phyloP scores from a whole-genome alignment of 1,284 basidiomycete species.

The Rhodotorula mucilaginosa region DNA sequence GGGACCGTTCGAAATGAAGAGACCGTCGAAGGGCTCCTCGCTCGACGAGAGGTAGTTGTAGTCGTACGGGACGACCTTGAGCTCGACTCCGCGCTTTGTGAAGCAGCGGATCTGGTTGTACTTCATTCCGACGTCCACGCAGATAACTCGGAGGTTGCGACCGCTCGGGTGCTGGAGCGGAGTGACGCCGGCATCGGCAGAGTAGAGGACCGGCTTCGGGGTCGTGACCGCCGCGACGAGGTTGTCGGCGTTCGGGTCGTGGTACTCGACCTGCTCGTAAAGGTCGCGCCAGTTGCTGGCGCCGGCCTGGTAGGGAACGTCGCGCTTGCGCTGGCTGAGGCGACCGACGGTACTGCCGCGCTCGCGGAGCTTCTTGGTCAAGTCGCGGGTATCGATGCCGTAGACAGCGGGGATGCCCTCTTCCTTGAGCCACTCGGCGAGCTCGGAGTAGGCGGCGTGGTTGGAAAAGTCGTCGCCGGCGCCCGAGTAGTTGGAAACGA shows the following conservation, averaged over 20 bases:
- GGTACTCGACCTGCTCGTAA: conserved; percentile 76
- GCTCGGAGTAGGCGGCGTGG: conserved; percentile 83
- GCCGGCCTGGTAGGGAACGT: conserved; percentile 50
- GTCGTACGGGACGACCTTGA: conserved; percentile 98
- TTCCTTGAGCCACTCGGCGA: conserved; percentile 92
- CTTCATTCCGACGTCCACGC: conserved; percentile 98
- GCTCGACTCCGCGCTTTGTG: conserved; percentile 83
- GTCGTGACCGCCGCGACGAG: conserved; percentile 87
- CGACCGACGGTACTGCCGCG: conserved; percentile 89
- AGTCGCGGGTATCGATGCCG: conserved; percentile 92
- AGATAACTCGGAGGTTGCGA: conserved; percentile 78
- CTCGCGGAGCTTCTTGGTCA: conserved; percentile 94
- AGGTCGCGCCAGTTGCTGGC: conserved; percentile 68
- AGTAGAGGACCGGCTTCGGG: conserved; percentile 67
- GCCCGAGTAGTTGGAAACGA: conserved; percentile 79
- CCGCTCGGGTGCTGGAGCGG: conserved; percentile 73
- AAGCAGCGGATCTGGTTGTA: conserved; percentile 99
- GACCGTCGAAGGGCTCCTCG: conserved; percentile 82
- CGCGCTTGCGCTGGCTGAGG: conserved; percentile 56
- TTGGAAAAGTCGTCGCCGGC: conserved; percentile 86
- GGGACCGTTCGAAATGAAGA: conserved; percentile 97
- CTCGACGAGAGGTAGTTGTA: conserved; percentile 78
- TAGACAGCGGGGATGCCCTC: conserved; percentile 92
- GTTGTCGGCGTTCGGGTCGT: conserved; percentile 85
- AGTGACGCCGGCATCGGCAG: conserved; percentile 55